Evolutionary conservation across 139 green algal genomes (phyloP).

Genomic region (Ostreobium quekettii): DNA sequence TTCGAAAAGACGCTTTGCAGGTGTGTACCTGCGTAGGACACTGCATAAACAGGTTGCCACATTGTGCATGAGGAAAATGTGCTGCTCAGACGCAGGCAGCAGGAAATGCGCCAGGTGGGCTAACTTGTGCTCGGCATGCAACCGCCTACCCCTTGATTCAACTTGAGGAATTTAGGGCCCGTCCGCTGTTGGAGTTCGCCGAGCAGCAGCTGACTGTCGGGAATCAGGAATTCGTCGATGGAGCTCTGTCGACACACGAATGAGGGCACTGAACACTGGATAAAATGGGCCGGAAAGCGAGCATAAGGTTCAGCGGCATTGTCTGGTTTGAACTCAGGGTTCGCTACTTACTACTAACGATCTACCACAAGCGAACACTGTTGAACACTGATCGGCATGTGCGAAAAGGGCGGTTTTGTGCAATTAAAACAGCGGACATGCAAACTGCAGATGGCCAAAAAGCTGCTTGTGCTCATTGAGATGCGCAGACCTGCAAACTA

Average conservation of each 20-base stretch:
- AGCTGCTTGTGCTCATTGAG: too few species aligned
- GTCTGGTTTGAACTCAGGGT: neutral
- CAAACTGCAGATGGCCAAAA: too few species aligned
- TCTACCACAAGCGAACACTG: neutral
- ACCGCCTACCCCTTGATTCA: neutral
- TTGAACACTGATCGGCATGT: neutral
- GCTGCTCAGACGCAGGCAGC: slow-evolving; percentile 45
- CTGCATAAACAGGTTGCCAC: slow-evolving; percentile 19
- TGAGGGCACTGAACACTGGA: neutral
- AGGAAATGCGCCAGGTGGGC: slow-evolving; percentile 14
- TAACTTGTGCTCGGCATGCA: neutral
- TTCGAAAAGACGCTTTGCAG: too few species aligned
- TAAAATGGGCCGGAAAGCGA: neutral
- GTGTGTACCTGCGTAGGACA: neutral
- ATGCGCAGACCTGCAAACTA: too few species aligned
- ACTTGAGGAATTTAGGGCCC: neutral
- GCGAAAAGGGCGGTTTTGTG: neutral
- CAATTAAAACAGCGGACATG: too few species aligned
- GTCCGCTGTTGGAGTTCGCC: neutral
- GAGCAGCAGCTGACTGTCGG: slow-evolving; percentile 54
- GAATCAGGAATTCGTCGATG: slow-evolving; percentile 66
- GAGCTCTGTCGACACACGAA: slow-evolving; percentile 27
- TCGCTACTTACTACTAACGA: neutral
- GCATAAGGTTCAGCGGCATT: neutral
- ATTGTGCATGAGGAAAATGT: slow-evolving; percentile 61